Evolutionary conservation across 2,329 filamentous ascomycete genomes (phyloP), one percentile per base, ranked within the genome.

Genomic region (Fusarium pseudoanthophilum): DNA sequence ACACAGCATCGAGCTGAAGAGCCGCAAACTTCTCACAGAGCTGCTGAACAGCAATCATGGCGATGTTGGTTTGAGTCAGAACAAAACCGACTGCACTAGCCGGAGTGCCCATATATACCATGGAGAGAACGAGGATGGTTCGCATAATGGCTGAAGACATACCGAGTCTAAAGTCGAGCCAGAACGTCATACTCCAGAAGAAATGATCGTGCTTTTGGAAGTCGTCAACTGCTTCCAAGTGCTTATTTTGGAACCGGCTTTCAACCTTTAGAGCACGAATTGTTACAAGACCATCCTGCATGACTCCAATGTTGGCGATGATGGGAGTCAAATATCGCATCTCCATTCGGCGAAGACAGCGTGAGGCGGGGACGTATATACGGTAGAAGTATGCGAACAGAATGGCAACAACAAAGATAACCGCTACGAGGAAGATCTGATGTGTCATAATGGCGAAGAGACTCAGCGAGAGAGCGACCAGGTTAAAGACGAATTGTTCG

Each of bases 161-260:
- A 58, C 80, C 77, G 63, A 96, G 95, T 18, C 95, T 90, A 77
- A 92, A 94, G 79, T 91, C 91, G 5, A 97, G 86, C 95, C 95
- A 97, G 13, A 91, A 90, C 74, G 97, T 94, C 48, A 97, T 86
- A 66, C 91, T 93, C 92, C 95, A 97, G 83, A 97, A 97, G 83
- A 97, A 97, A 80, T 98, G 95, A 77, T 98, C 95, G 88, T 97
- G 96, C 79, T 94, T 94, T 80, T 97, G 95, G 79, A 97, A 97
- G 24, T 91, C 91, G 78, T 97, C 95, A 0, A 95, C 94, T 1
- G 95, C 94, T 5, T 87, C 85, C 39, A 98, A 92, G 59, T 97
- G 93, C 57, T 91, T 89, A 70, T 91, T 88, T 78, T 97, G 94
- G 78, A 97, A 97, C 59, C 92, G 91, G 8, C 88, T 84, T 75